A percentile compares a stretch with the other conserved stretches of the same genome.
Conservation (phyloP, 129 eudicot genomes). For the Lactuca saligna region DNA sequence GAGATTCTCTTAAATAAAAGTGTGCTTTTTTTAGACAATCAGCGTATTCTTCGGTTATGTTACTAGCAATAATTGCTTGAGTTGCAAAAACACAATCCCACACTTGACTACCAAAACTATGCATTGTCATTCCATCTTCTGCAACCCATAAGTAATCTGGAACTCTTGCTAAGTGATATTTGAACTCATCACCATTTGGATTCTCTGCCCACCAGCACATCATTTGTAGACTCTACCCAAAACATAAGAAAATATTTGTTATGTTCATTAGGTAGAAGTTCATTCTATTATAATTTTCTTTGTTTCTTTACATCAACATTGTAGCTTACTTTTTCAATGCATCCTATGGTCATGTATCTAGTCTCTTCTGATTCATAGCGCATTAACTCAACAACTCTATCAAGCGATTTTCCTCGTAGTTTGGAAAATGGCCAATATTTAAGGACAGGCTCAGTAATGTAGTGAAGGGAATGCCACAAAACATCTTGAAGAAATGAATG, state of each 20-base stretch:
- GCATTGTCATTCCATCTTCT: constrained; percentile 60
- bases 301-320: neutral
- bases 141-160: constrained; percentile 62
- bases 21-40: constrained; percentile 5
- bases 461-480: constrained; percentile 11
- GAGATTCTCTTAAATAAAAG: constrained; percentile 2
- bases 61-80: constrained; percentile 11
- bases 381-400: neutral
- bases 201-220: too few species aligned
- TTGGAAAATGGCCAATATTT: constrained; percentile 10
- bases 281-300: neutral
- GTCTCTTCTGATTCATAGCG: constrained; percentile 8
- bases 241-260: too few species aligned
- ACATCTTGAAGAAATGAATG: constrained; percentile 21
- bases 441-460: constrained; percentile 4
- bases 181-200: neutral
- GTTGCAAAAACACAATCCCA: constrained; percentile 56
- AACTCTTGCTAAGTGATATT: constrained; percentile 5
- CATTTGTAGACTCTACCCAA: neutral
- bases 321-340: constrained; percentile 2
- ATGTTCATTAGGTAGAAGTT: too few species aligned
- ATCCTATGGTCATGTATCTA: constrained; percentile 2
- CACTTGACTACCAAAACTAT: constrained; percentile 46
- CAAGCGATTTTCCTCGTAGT: constrained; percentile 6
- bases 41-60: constrained; percentile 18